Evolutionary conservation across 805 yeast species (phyloP), one percentile per base, ranked within the genome.

Genomic region (Pachysolen tannophilus): DNA sequence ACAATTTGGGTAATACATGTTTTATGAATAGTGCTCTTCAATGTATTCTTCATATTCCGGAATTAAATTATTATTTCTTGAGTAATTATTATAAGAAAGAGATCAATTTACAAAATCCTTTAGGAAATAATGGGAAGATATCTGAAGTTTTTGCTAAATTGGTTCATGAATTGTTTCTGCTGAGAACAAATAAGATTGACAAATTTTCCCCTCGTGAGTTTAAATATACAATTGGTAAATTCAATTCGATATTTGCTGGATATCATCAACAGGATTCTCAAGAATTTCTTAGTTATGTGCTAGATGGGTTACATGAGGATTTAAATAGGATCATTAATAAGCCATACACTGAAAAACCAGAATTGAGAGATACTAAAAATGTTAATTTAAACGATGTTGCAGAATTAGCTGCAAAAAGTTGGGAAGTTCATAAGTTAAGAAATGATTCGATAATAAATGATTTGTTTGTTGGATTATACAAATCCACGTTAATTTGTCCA

Each of bases 11-110:
- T 3, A 88, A 88, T 52, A 79, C 94, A 0, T 88, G 97, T 55
- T 88, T 86, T 55, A 87, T 88, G 97, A 87, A 86, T 55, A 83
- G 94, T 8, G 96, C 96, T 0, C 59, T 90, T 30, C 97, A 92
- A 51, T 90, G 97, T 49, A 60, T 90, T 28, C 70, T 75, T 0
- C 97, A 90, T 50, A 69, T 88, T 9, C 94, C 95, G 1, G 95
- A 86, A 53, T 56, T 92, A 18, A 72, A 79, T 8, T 67, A 75
- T 28, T 90, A 86, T 52, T 92, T 90, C 48, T 58, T 79, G 25
- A 72, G 69, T 48, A 71, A 73, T 36, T 61, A 72, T 11, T 82
- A 63, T 51, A 64, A 69, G 43, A 53, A 55, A 3, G 97, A 90
- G 47, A 58, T 90, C 32, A 92, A 92, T 50, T 45, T 57, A 3